Evolutionary conservation across 1,284 basidiomycete genomes (phyloP), one percentile per base, ranked within the genome.

Genomic region (Mycosarcoma maydis): DNA sequence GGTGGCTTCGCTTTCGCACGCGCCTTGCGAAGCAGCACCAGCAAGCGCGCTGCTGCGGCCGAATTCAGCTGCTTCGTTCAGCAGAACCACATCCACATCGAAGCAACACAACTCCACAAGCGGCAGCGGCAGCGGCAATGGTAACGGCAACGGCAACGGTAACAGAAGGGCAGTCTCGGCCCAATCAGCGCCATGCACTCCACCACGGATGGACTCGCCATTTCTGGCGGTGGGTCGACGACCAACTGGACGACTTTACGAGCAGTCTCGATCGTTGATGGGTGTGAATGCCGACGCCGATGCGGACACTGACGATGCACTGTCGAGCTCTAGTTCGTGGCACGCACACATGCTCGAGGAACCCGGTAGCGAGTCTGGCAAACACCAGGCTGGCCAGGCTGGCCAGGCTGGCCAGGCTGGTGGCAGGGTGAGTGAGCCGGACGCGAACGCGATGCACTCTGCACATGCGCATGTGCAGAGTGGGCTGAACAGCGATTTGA

Each of bases 291-390:
- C 16, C 32, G 32, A 19, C 11, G 9, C 2, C 1, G 52, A 58
- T n/a, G 44, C 10, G 13, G 43, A 45, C 9, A 30, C 26, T 6
- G 55, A 61, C 36, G 70, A 73, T 17, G 43, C 53, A 9, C 7
- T 56, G 20, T 65, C 60, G 0, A 52, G 53, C 5, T 32, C 48
- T 8, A 61, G 56, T n/a, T 65, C 60, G 30, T 73, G 70, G 70
- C 70, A 73, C 30, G 70, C 70, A 14, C 60, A 73, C 24, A 69
- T 70, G 70, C 20, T 57, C 2, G 60, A 72, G 16, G 52, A 60
- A n/a, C 57, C 40, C 0, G 33, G 45, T 9, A 6, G 20, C 5
- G 40, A 40, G 16, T 52, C 43, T 6, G 49, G 48, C 14, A 53
- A 49, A 27, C 36, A 29, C 7, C 26, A 34, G n/a, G n/a, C n/a